Evolutionary conservation across 2,329 filamentous ascomycete species (phyloP).

Genomic region (Xylaria sp.): DNA sequence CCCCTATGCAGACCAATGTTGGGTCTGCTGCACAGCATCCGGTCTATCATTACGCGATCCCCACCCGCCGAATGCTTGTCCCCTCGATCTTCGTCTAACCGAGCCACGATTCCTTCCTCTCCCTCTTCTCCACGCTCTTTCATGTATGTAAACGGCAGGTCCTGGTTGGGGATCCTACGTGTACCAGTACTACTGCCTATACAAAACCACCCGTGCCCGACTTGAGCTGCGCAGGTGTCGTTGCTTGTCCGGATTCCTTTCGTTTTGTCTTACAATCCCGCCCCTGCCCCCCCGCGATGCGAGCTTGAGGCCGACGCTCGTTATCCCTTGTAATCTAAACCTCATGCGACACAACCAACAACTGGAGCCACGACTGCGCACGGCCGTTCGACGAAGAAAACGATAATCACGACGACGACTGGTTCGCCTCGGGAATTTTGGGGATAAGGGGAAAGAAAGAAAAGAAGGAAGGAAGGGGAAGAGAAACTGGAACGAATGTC

Average conservation of each 20-base stretch:
- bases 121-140: not conserved
- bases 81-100: not conserved
- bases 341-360: no score
- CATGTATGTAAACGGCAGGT: no score
- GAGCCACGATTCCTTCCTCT: not conserved
- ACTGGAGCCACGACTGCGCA: no score
- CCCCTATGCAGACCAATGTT: not conserved
- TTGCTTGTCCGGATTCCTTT: not conserved
- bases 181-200: no score
- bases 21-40: not conserved
- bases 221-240: not conserved
- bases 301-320: not conserved
- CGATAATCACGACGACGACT: not conserved
- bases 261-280: not conserved
- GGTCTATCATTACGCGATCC: not conserved
- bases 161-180: no score
- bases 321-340: no score
- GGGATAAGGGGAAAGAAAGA: no score
- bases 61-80: not conserved
- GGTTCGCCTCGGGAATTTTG: not conserved
- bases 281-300: not conserved
- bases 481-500: no score
- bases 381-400: not conserved
- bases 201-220: no score
- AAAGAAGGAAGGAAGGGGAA: no score